Conservation (phyloP, 768 basidiomycete species). For the Holtermannia corniformis region DNA sequence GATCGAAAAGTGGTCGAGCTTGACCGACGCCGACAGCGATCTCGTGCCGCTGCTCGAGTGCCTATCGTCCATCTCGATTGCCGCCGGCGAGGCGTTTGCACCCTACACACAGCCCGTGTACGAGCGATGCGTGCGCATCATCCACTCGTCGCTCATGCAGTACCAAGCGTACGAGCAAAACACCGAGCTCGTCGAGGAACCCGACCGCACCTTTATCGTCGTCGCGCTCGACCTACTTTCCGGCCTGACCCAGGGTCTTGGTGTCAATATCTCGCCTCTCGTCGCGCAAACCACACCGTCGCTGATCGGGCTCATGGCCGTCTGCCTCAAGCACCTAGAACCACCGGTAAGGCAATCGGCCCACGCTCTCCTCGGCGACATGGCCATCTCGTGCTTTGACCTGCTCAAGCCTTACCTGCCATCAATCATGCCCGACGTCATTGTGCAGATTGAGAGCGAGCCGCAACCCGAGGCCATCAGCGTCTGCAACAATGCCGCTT, state of each 20-base stretch:
- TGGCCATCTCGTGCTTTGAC: constrained; percentile 90
- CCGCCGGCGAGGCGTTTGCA: constrained; percentile 78
- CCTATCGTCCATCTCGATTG: constrained; percentile 92
- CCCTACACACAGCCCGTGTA: constrained; percentile 86
- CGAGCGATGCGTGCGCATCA: constrained; percentile 77
- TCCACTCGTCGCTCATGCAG: constrained; percentile 68
- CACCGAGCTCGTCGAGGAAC: constrained; percentile 74
- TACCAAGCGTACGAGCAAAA: constrained; percentile 84
- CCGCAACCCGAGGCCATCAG: constrained; percentile 90
- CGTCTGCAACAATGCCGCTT: constrained; percentile 97
- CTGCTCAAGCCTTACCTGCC: constrained; percentile 77
- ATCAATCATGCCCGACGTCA: constrained; percentile 80
- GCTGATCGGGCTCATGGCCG: constrained; percentile 67
- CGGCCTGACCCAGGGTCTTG: constrained; percentile 88
- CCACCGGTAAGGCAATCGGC: constrained; percentile 91
- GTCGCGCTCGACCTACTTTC: constrained; percentile 95
- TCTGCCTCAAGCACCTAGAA: constrained; percentile 89
- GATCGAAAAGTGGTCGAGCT: constrained; percentile 75
- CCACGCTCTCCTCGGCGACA: constrained; percentile 95
- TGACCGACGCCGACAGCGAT: constrained; percentile 85
- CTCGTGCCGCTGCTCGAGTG: constrained; percentile 96
- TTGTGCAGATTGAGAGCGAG: constrained; percentile 80
- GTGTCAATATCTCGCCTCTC: constrained; percentile 62
- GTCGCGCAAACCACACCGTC: constrained; percentile 64
- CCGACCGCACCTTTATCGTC: constrained; percentile 93